Percentiles rank a stretch among this genome's conserved stretches.
phyloP scores from a whole-genome alignment of 179 eudicot species.

The Patellifolia procumbens region DNA sequence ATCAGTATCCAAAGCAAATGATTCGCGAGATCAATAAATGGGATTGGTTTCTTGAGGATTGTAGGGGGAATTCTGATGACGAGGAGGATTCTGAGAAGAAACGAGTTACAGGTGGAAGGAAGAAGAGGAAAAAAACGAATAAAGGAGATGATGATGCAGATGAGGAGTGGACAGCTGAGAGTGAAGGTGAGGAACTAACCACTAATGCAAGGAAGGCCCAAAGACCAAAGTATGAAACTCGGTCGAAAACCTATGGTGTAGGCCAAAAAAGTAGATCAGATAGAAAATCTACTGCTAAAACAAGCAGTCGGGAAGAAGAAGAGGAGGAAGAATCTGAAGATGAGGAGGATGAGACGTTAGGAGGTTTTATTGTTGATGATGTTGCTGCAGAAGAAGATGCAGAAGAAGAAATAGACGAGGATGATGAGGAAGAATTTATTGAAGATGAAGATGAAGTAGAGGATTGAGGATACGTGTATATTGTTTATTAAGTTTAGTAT shows the following conservation, averaged over 20 bases:
- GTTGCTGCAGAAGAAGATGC: slow-evolving; percentile 46
- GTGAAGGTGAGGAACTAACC: slow-evolving; percentile 59
- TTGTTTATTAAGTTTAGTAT: not conserved
- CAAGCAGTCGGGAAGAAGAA: slow-evolving; percentile 34
- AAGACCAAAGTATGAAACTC: slow-evolving; percentile 58
- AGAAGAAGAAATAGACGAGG: slow-evolving; percentile 40
- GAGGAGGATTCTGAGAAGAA: slow-evolving; percentile 48
- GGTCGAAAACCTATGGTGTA: slow-evolving; percentile 55
- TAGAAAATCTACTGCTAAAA: slow-evolving; percentile 25
- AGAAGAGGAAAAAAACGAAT: slow-evolving; percentile 57
- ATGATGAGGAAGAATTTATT: slow-evolving; percentile 56
- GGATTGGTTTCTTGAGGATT: slow-evolving; percentile 89
- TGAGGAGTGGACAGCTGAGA: slow-evolving; percentile 79
- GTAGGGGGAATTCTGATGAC: slow-evolving; percentile 41
- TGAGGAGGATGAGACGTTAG: slow-evolving; percentile 75
- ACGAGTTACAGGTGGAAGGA: slow-evolving; percentile 36
- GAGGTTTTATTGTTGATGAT: slow-evolving; percentile 80
- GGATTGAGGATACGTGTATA: slow-evolving; percentile 20
- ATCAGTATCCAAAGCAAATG: slow-evolving; percentile 66
- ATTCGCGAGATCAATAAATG: slow-evolving; percentile 56
- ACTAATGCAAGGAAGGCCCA: slow-evolving; percentile 43
- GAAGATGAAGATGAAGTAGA: slow-evolving; percentile 50
- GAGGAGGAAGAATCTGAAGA: slow-evolving; percentile 43
- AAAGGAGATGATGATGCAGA: slow-evolving; percentile 43
- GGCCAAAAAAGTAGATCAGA: slow-evolving; percentile 23